Evolutionary conservation across 2,329 filamentous ascomycete species (phyloP).

Genomic region (Chalara sp.): DNA sequence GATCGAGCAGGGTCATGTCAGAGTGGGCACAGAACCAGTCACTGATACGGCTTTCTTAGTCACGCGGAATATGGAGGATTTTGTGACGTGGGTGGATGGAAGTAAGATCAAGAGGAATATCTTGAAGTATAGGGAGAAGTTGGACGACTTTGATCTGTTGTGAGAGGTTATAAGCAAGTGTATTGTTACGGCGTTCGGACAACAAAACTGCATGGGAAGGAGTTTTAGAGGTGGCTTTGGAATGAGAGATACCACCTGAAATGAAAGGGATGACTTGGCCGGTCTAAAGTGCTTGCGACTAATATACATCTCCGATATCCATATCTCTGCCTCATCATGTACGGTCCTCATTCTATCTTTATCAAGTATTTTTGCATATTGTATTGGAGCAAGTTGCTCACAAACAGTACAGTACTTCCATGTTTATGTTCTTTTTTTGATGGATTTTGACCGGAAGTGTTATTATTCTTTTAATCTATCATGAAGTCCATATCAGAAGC

Average conservation of each 20-base stretch:
- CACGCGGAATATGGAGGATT: slow-evolving; percentile 86
- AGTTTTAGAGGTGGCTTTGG: not conserved
- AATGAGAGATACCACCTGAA: not conserved
- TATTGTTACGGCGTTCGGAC: not conserved
- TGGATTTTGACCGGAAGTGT: no score
- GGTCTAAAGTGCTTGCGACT: no score
- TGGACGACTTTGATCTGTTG: slow-evolving; percentile 92
- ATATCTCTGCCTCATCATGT: no score
- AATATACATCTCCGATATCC: no score
- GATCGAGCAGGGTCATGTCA: slow-evolving; percentile 89
- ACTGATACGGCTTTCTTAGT: slow-evolving; percentile 88
- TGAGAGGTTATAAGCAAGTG: slow-evolving; percentile 32
- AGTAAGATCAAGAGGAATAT: slow-evolving; percentile 98
- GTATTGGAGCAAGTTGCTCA: no score
- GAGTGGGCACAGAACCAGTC: slow-evolving; percentile 83
- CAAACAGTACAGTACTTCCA: no score
- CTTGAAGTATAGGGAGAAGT: slow-evolving; percentile 86
- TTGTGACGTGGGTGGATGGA: slow-evolving; percentile 91
- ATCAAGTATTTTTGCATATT: no score
- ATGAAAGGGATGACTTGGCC: not conserved
- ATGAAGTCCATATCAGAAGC: no score
- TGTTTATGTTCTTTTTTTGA: no score
- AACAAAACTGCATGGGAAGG: not conserved
- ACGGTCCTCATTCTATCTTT: no score
- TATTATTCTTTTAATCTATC: no score